Evolutionary conservation across 805 yeast species (phyloP), one percentile per base, ranked within the genome.

Genomic region (Candida ovalis): DNA sequence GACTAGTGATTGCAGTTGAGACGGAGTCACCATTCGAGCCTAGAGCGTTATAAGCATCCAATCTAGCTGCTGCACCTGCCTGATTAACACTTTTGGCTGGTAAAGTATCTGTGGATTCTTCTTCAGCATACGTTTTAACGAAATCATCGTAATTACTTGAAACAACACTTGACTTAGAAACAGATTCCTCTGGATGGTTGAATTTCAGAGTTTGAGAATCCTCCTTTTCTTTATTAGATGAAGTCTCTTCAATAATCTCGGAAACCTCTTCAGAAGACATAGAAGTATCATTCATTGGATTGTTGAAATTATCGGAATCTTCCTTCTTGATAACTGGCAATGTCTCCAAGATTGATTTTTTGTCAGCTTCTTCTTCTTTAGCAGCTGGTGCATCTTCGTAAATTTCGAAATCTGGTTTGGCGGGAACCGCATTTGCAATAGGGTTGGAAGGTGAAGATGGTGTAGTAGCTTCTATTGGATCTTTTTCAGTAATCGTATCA

Each of bases 101-200:
- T 39, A 42, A 30, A 22, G 41, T 45, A 10, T 48, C 52, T 10
- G 49, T 9, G 2, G 46, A 43, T 12, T 33, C 41, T 12, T 33
- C 41, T 8, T 28, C 43, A 21, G 50, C 42, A 32, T 53, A 55
- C 2, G 44, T 46, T 21, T 52, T 43, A 33, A 52, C 53, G 18
- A 53, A 32, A 17, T 42, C 50, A 21, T 47, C 40, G 24, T 54
- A 56, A 9, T 44, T 45, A 28, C 53, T 50, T 10, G 56, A 53
- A n/a, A 48, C 37, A n/a, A 42, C 43, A 40, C 56, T 52, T 5
- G 49, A 15, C 5, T 38, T 25, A 7, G 53, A 52, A 17, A 12
- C 27, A 15, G 36, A 9, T 5, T 25, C 36, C n/a, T 27, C 25
- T 19, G 37, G 37, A 19, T 30, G 37, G 30, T 30, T 41, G 40